phyloP scores from a whole-genome alignment of 805 yeast species.

The Candida namnaoensis region DNA sequence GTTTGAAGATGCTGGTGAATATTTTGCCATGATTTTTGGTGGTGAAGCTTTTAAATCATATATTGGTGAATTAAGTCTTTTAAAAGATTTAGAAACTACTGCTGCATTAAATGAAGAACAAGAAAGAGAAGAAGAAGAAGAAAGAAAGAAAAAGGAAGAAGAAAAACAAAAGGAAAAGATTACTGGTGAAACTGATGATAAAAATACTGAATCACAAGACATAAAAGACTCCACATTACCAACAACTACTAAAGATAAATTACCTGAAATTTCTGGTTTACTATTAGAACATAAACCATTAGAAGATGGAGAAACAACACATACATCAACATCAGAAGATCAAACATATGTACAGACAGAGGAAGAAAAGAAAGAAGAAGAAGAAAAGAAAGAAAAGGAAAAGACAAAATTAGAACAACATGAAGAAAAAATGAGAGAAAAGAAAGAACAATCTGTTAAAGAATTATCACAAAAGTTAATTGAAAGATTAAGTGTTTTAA shows the following conservation, averaged over 20 bases:
- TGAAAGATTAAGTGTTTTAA: slow-evolving; percentile 42
- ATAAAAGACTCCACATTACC: neutral
- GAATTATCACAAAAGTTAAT: slow-evolving; percentile 51
- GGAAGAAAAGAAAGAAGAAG: slow-evolving; percentile 5
- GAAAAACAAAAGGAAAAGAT: neutral
- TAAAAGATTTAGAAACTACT: slow-evolving; percentile 65
- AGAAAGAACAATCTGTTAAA: slow-evolving; percentile 56
- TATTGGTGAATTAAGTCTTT: slow-evolving; percentile 80
- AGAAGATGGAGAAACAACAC: slow-evolving; percentile 15
- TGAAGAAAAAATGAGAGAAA: slow-evolving; percentile 69
- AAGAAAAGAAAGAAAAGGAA: slow-evolving; percentile 25
- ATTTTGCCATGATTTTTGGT: slow-evolving; percentile 69
- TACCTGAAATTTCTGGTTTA: neutral
- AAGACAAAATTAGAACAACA: slow-evolving; percentile 45
- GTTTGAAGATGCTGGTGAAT: slow-evolving; percentile 68
- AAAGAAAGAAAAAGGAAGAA: slow-evolving; percentile 22
- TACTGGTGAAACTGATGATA: neutral
- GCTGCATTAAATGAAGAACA: slow-evolving; percentile 42
- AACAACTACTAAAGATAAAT: too few species aligned
- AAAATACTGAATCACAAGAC: neutral
- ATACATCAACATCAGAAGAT: neutral
- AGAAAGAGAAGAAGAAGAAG: slow-evolving; percentile 27
- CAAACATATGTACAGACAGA: slow-evolving; percentile 14
- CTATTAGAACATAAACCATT: slow-evolving; percentile 1
- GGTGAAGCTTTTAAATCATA: slow-evolving; percentile 83